These are phyloP conservation scores for Rhododendron kiyosumense DNA, from an alignment of 148 eudicot genomes.

Conservation along the genomic window DNA sequence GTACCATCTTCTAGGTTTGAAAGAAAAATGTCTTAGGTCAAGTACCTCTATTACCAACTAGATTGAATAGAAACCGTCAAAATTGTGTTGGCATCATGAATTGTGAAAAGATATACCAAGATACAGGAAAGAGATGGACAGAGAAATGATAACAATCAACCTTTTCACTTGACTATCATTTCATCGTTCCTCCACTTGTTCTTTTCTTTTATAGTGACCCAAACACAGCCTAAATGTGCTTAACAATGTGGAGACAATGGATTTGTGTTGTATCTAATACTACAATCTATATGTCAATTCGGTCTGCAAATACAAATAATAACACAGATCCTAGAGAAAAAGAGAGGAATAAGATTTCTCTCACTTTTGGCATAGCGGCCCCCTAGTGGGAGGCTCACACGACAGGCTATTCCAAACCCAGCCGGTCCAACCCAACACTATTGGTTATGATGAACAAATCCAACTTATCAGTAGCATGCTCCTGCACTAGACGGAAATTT, in stretches of 20 bases:
- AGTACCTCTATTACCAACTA: not conserved
- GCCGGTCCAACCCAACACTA: too few relatives aligned
- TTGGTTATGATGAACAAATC: not conserved
- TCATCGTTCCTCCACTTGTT: not conserved
- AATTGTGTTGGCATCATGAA: not conserved
- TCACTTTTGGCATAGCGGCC: too few relatives aligned
- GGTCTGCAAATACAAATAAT: not conserved
- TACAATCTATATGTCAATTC: not conserved
- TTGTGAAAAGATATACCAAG: not conserved
- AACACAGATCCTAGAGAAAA: not conserved
- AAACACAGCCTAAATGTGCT: not conserved
- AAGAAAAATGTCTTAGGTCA: not conserved
- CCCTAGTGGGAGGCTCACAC: not conserved
- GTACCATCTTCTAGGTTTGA: not conserved
- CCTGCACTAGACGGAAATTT: too few relatives aligned
- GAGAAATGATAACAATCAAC: not conserved
- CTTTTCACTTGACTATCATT: not conserved
- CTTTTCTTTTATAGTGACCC: not conserved
- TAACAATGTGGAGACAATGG: not conserved
- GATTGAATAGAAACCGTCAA: not conserved
- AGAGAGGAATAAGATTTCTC: not conserved
- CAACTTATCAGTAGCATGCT: not conserved
- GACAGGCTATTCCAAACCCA: not conserved
- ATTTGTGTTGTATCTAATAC: not conserved
- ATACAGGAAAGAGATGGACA: not conserved